These are phyloP conservation scores for Chrysanthemum seticuspe DNA, from an alignment of 129 eudicot species.

Conservation along the genomic window DNA sequence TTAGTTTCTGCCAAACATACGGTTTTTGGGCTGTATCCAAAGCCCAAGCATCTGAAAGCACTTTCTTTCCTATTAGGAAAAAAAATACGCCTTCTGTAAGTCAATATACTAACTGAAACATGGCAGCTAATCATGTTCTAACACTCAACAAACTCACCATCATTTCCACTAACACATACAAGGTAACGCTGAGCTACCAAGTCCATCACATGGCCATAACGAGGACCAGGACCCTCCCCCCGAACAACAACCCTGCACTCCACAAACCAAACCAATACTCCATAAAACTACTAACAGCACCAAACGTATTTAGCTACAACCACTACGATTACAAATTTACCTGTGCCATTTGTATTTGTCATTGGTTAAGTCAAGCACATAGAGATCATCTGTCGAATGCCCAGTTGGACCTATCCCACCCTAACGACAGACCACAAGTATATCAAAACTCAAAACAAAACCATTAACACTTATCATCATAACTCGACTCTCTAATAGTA, in stretches of 20 bases:
- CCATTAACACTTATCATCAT: neutral
- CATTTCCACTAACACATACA: constrained; percentile 89
- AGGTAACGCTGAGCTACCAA: constrained; percentile 94
- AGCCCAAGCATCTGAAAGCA: constrained; percentile 94
- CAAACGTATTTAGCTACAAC: neutral
- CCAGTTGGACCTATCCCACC: constrained; percentile 99
- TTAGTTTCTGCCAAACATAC: constrained; percentile 87
- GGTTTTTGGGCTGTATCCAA: constrained; percentile 99
- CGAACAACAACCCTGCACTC: constrained; percentile 84
- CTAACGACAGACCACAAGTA: constrained; percentile 44
- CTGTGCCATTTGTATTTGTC: constrained; percentile 98
- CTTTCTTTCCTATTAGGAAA: constrained; percentile 72
- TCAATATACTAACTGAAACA: neutral
- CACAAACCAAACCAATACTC: constrained; percentile 14
- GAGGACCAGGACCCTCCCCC: constrained; percentile 94
- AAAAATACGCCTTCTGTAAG: neutral
- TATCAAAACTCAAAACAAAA: constrained; percentile 27
- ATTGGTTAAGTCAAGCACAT: constrained; percentile 86
- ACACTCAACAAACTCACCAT: constrained; percentile 55
- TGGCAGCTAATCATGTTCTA: neutral
- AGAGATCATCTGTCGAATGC: constrained; percentile 94
- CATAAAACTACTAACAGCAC: constrained; percentile 1
- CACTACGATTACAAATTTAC: constrained; percentile 34
- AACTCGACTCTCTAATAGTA: neutral
- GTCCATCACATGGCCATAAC: constrained; percentile 98